Evolutionary conservation across 164 flowering plant species (phyloP).

Genomic region (Buxus sempervirens): DNA sequence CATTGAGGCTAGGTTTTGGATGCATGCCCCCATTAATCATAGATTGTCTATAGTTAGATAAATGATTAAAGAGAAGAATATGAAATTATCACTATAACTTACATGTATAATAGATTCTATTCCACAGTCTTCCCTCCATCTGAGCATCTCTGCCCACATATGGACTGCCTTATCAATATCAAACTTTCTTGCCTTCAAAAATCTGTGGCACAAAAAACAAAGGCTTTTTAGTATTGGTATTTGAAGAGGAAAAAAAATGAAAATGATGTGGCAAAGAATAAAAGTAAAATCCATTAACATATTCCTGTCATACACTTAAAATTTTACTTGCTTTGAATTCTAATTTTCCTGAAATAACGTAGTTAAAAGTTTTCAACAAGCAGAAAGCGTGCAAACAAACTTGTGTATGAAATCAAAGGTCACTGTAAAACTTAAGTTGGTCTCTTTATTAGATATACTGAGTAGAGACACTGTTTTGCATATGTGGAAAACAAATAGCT

Average conservation of each 20-base stretch:
- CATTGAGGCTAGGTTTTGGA: neutral
- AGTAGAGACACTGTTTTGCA: no score
- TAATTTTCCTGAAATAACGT: neutral
- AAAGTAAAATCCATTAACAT: neutral
- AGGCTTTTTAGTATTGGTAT: neutral
- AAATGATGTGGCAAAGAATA: neutral
- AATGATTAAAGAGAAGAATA: neutral
- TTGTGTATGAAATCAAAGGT: no score
- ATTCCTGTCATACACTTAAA: neutral
- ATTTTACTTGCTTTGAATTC: neutral
- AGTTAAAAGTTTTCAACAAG: neutral
- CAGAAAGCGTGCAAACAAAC: no score
- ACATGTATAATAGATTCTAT: conserved; percentile 70
- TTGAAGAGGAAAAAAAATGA: neutral
- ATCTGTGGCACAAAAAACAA: conserved; percentile 49
- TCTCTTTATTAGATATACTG: no score
- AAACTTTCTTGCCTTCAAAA: conserved; percentile 79
- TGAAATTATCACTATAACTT: neutral
- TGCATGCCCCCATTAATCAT: neutral
- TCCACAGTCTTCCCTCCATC: conserved; percentile 65
- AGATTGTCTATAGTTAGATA: neutral
- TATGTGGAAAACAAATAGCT: no score
- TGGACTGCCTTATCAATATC: conserved; percentile 60
- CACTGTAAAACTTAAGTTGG: no score
- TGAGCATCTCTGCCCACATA: conserved; percentile 88